These are phyloP conservation scores for Aspergillus asperescens DNA, from an alignment of 495 filamentous ascomycete species.

Conservation along the genomic window DNA sequence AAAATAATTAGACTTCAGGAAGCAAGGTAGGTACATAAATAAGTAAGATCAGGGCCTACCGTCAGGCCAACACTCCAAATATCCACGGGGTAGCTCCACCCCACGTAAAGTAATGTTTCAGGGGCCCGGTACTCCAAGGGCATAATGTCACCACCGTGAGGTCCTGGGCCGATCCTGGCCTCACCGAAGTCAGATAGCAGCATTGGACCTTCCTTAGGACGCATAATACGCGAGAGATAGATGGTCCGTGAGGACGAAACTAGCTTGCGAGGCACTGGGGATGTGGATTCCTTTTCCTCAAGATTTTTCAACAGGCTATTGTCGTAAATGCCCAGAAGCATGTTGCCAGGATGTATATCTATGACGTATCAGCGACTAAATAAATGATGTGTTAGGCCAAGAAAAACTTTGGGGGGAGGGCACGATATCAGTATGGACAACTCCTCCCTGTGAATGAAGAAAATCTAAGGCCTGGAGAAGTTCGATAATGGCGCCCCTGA, in stretches of 20 bases:
- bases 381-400: too few relatives aligned
- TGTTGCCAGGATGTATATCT: slow-evolving; percentile 30
- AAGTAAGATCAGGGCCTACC: slow-evolving; percentile 27
- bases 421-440: slow-evolving; percentile 43
- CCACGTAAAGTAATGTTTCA: slow-evolving; percentile 30
- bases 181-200: slow-evolving; percentile 31
- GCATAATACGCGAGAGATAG: slow-evolving; percentile 16
- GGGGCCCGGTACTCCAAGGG: slow-evolving; percentile 38
- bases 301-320: slow-evolving; percentile 14
- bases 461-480: slow-evolving; percentile 36
- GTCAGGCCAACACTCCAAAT: slow-evolving; percentile 48
- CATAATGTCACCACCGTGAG: slow-evolving; percentile 31
- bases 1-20: not conserved
- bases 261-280: slow-evolving; percentile 28
- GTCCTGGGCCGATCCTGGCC: slow-evolving; percentile 26
- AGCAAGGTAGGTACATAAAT: slow-evolving; percentile 13
- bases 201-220: slow-evolving; percentile 19
- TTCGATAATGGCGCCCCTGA: slow-evolving; percentile 18
- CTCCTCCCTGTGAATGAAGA: slow-evolving; percentile 32
- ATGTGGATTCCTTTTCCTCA: slow-evolving; percentile 25
- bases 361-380: slow-evolving; percentile 23
- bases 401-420: not conserved
- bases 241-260: slow-evolving; percentile 34
- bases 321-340: slow-evolving; percentile 24
- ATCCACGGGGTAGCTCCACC: slow-evolving; percentile 43